Conservation (phyloP, 169 alveolate species). For the Amoebophrya sp. region DNA sequence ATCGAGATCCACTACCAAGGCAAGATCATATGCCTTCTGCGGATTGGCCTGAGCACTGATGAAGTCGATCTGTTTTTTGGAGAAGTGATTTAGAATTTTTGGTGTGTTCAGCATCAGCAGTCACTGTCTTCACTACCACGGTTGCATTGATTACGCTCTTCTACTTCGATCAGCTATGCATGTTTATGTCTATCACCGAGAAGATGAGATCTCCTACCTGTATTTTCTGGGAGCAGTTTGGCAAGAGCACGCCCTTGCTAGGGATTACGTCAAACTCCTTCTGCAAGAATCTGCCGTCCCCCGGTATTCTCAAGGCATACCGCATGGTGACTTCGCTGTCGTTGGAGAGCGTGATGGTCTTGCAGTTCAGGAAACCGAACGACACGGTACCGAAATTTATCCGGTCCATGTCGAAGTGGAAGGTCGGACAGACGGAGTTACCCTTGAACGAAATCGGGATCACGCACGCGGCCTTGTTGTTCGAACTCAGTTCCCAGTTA, state of each 20-base stretch:
- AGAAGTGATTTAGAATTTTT: no score
- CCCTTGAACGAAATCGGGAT: slow-evolving; percentile 78
- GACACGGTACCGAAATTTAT: slow-evolving; percentile 82
- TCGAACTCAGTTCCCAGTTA: slow-evolving; percentile 59
- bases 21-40: slow-evolving; percentile 69
- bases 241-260: slow-evolving; percentile 66
- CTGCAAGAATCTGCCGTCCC: slow-evolving; percentile 75
- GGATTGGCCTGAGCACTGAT: slow-evolving; percentile 63
- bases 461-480: slow-evolving; percentile 52
- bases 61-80: slow-evolving; percentile 70
- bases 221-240: slow-evolving; percentile 65
- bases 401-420: slow-evolving; percentile 73
- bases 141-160: no score
- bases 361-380: slow-evolving; percentile 75
- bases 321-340: slow-evolving; percentile 79
- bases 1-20: slow-evolving; percentile 78
- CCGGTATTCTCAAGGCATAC: slow-evolving; percentile 77
- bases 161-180: no score
- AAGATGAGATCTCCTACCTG: no score
- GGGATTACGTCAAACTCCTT: slow-evolving; percentile 80
- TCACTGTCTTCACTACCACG: no score
- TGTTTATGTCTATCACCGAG: no score
- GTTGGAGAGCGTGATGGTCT: slow-evolving; percentile 71
- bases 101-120: no score
- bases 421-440: slow-evolving; percentile 84